Conservation (phyloP, 306 rosid genomes). For the Ammopiptanthus mongolicus region DNA sequence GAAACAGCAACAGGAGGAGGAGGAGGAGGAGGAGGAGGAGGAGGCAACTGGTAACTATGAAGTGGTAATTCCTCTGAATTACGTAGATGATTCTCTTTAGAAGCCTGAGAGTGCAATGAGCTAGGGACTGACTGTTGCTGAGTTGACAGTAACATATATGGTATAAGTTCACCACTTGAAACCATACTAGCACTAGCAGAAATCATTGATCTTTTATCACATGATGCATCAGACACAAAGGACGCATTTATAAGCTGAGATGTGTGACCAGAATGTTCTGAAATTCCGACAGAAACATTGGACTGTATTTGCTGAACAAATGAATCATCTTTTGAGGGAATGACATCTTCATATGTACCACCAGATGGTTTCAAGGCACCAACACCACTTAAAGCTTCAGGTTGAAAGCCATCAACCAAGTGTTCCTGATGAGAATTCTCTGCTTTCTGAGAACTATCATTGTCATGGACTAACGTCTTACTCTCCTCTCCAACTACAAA, state of each 20-base stretch:
- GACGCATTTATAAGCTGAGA: constrained; percentile 39
- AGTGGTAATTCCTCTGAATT: constrained; percentile 28
- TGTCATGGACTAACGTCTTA: constrained; percentile 19
- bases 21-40: constrained; percentile 64
- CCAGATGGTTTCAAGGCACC: constrained; percentile 30
- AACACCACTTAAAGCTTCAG: constrained; percentile 27
- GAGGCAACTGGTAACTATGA: constrained; percentile 45
- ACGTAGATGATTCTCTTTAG: constrained; percentile 35
- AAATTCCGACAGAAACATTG: constrained; percentile 31
- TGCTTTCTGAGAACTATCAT: constrained; percentile 25
- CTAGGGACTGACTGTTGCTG: constrained; percentile 32
- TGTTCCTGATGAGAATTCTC: constrained; percentile 30
- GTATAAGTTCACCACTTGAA: constrained; percentile 36
- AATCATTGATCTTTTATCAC: constrained; percentile 33
- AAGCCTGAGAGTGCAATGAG: constrained; percentile 34
- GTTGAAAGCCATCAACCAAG: constrained; percentile 31
- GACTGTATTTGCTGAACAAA: constrained; percentile 32
- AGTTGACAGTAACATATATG: constrained; percentile 27
- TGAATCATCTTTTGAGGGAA: constrained; percentile 25
- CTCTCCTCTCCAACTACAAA: constrained; percentile 30
- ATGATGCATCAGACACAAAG: constrained; percentile 23
- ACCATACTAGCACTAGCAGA: constrained; percentile 33
- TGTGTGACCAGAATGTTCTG: constrained; percentile 27
- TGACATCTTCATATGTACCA: constrained; percentile 31
- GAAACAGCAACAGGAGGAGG: constrained; percentile 55